Base-by-base conservation (phyloP, 176 grass and related monocot species). In the Bothriochloa decipiens region DNA sequence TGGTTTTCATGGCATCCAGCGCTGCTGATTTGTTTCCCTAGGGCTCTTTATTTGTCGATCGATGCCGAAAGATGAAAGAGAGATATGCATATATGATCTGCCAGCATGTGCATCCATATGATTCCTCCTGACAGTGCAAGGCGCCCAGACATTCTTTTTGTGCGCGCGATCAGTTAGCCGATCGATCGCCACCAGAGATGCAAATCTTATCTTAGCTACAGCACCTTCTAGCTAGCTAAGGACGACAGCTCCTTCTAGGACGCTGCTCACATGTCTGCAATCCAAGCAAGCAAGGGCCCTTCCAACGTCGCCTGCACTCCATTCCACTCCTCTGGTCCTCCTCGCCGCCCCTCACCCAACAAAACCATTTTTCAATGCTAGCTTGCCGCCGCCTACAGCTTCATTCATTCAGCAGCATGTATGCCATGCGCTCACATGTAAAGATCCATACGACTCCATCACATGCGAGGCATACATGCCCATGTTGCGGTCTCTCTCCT, bases 121-220 rank as follows among this genome's bases (percentile, higher is more conserved):
- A 87, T 90, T 83, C 80, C 63, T 87, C 41, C 75, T 74, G 80
- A 80, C 62, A 80, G 4, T 15, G 62, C 62, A 27, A 68, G 40
- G 61, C 74, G 49, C 74, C 52, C 81, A 84, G 64, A 91, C 85
- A 91, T 84, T 91, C 89, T 87, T 91, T 90, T 80, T 87, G 69
- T 84, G 62, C 25, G 40, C 68, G 80, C 28, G 39, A 79, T 64
- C 78, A 68, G 46, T 57, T 29, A 26, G 65, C 9, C 26, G 33
- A 76, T 68, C 60, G 26, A 14, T 50, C 42, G 3, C 15, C 45
- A 75, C 37, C 85, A 71, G 81, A 75, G 75, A 84, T 87, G 81
- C 89, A 91, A 84, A 84, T 72, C 85, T 84, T 87, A 87, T 87
- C 76, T 45, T 76, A 72, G 46, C 87, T 80, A 28, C 66, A 77